A percentile compares a stretch with the other conserved stretches of the same genome.
Conservation (phyloP, 1,284 basidiomycete species). For the Fomes fomentarius region DNA sequence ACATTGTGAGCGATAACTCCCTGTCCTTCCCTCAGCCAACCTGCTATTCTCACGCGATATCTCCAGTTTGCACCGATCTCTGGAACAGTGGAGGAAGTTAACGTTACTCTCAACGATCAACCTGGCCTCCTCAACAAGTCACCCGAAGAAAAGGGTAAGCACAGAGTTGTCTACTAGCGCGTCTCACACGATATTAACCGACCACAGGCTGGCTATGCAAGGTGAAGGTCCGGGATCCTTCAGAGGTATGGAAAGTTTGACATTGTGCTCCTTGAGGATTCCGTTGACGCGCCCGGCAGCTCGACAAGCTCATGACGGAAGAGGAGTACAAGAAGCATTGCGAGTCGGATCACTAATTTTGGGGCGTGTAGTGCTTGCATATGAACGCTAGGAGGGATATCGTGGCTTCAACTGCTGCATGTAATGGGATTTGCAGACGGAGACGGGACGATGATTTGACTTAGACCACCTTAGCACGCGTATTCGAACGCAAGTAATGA, state of each 20-base stretch:
- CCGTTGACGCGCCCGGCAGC: slow-evolving; percentile 42
- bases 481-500: slow-evolving; percentile 21
- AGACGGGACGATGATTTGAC: not conserved
- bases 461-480: slow-evolving; percentile 25
- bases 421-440: not conserved
- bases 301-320: slow-evolving; percentile 75
- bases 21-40: no score
- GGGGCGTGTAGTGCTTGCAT: not conserved
- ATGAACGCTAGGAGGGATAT: not conserved
- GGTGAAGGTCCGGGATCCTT: slow-evolving; percentile 80
- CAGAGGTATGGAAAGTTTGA: slow-evolving; percentile 54
- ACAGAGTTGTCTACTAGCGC: not conserved
- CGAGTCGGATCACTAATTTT: slow-evolving; percentile 41
- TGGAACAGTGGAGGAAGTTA: slow-evolving; percentile 83
- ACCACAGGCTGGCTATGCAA: slow-evolving; percentile 92
- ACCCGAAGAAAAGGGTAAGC: slow-evolving; percentile 82
- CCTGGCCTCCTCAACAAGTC: slow-evolving; percentile 91
- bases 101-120: slow-evolving; percentile 69
- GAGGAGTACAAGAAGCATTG: slow-evolving; percentile 82
- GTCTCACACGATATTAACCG: no score
- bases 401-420: slow-evolving; percentile 39
- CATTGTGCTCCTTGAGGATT: not conserved
- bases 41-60: not conserved
- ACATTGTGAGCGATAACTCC: slow-evolving; percentile 81
- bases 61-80: slow-evolving; percentile 89